phyloP scores from a whole-genome alignment of 805 yeast species.

The Teunomyces panamensis region DNA sequence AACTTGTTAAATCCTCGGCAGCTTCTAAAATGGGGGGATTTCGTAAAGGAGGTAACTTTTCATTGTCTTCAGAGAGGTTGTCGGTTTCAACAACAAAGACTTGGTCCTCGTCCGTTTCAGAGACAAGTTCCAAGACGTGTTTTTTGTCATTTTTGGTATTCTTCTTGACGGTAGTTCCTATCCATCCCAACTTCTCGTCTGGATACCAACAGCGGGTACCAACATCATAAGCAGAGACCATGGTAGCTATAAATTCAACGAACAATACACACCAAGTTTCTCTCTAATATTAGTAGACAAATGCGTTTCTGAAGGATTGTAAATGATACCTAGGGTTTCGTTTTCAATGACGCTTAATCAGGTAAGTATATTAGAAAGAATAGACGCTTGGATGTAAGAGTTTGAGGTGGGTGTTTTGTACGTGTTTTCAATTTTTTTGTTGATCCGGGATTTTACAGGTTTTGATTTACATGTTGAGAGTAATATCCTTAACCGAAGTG shows the following conservation, averaged over 20 bases:
- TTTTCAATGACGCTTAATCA: not conserved
- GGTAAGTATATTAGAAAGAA: not conserved
- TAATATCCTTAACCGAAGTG: constrained; percentile 4
- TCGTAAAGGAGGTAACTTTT: constrained; percentile 72
- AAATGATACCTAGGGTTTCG: not conserved
- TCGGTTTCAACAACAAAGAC: constrained; percentile 49
- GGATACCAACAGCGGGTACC: constrained; percentile 81
- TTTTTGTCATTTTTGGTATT: constrained; percentile 34
- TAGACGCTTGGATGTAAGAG: not conserved
- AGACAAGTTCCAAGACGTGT: constrained; percentile 48
- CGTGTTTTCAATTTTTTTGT: constrained; percentile 4
- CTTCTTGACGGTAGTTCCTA: constrained; percentile 59
- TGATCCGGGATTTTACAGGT: constrained; percentile 2
- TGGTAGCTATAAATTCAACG: constrained; percentile 3
- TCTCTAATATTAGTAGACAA: not conserved
- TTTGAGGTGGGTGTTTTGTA: constrained; percentile 3
- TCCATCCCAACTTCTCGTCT: constrained; percentile 70
- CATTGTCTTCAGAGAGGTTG: constrained; percentile 49
- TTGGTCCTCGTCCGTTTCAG: constrained; percentile 47
- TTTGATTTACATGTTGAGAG: constrained; percentile 1
- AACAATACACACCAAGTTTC: constrained; percentile 1
- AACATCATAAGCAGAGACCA: constrained; percentile 24
- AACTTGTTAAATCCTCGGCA: constrained; percentile 88
- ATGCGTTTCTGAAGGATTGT: not conserved
- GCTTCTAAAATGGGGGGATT: constrained; percentile 92